These are phyloP conservation scores for Neoscytalidium dimidiatum DNA, from an alignment of 2,329 filamentous ascomycete species.

Conservation along the genomic window DNA sequence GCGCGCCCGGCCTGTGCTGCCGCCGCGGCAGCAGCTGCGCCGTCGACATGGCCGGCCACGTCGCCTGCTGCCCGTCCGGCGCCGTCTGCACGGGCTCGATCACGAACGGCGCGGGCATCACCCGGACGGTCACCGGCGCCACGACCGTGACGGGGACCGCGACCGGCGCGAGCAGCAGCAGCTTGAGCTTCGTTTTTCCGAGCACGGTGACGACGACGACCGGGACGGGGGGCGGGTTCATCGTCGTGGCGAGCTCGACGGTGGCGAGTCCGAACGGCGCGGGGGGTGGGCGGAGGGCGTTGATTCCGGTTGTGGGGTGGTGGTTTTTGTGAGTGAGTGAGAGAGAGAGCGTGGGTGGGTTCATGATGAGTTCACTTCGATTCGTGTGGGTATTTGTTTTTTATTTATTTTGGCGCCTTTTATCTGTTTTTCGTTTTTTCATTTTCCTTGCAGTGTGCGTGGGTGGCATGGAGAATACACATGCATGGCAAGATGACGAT, in stretches of 20 bases:
- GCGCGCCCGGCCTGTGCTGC: slow-evolving; percentile 59
- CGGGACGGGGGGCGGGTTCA: neutral
- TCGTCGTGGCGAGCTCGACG: slow-evolving; percentile 18
- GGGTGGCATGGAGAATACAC: neutral
- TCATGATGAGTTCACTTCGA: too few relatives aligned
- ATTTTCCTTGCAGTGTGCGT: neutral
- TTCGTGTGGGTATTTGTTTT: neutral
- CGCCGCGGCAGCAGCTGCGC: slow-evolving; percentile 55
- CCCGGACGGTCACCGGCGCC: neutral
- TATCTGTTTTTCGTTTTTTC: neutral
- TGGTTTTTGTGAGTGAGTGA: neutral
- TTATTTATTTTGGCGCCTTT: neutral
- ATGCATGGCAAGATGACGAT: neutral
- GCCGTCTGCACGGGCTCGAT: slow-evolving; percentile 57
- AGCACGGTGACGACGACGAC: slow-evolving; percentile 2
- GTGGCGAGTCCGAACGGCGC: slow-evolving; percentile 19
- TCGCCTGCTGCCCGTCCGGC: slow-evolving; percentile 63
- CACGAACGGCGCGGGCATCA: slow-evolving; percentile 37
- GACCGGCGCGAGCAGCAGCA: neutral
- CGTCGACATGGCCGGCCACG: slow-evolving; percentile 56
- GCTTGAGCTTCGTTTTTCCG: slow-evolving; percentile 28
- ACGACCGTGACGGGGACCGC: neutral
- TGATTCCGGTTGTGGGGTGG: slow-evolving; percentile 14
- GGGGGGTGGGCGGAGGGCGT: slow-evolving; percentile 1
- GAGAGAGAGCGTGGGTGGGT: neutral